Base-by-base conservation (phyloP, 345 rosid species). In the Raphanus raphanistrum region DNA sequence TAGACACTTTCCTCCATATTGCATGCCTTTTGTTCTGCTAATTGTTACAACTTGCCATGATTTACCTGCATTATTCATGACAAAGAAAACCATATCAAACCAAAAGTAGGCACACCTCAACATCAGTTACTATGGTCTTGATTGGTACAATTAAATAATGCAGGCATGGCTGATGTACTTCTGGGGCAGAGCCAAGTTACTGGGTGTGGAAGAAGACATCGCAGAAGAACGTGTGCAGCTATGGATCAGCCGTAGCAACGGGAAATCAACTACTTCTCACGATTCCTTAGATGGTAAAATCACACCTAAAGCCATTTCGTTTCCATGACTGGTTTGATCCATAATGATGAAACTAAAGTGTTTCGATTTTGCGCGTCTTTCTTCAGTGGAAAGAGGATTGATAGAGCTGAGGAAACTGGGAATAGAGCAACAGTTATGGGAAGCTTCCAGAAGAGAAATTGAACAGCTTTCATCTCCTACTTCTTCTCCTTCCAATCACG, bases 91-190 rank as follows among this genome's bases (percentile, higher is more conserved):
- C 55, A 33, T n/a, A 36, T 41, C 55, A 5, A 7, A 28, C 48
- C 59, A 54, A 17, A 54, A 12, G 43, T 69, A 77, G 55, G 48
- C 62, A 36, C 45, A 55, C 6, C 3, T 15, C 28, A 50, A 63
- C 48, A 33, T 70, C 27, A 33, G 36, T 45, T 61, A 21, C 21
- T 21, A 21, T 21, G 21, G 21, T 21, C 21, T 21, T 21, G 21
- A 21, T 21, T 21, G 21, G 13, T 33, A 43, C 4, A 45, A 43
- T 29, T 8, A 33, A 15, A 26, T 32, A 68, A 38, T 55, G 66
- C 83, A 93, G 98, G 95, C 98, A 76, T 93, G 98, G 98, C 74
- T 91, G 64, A 86, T 90, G 61, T 91, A 91, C 80, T 93, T 86
- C 76, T 93, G 97, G 98, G 86, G 90, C 81, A 88, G 98, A 84